Evolutionary conservation across 1,284 basidiomycete genomes (phyloP), one percentile per base, ranked within the genome.

Genomic region (Mycena sp.): DNA sequence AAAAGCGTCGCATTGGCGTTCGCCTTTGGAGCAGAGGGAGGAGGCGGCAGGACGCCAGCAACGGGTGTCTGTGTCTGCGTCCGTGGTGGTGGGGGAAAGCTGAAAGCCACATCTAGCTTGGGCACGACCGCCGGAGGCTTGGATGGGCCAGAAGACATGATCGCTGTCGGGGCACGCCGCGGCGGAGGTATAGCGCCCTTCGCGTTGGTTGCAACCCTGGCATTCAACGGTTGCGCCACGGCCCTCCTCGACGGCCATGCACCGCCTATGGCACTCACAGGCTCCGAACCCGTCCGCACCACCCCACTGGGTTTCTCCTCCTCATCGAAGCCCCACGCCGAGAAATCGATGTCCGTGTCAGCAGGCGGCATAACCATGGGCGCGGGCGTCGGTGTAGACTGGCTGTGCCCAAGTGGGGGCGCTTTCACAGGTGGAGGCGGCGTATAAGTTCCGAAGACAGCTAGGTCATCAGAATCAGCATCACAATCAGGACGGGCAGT

Each of bases 61-160:
- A 64, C 41, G 25, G 46, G 38, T 45, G 60, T 37, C 40, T 50
- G 58, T 23, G 62, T 51, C 38, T 61, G 71, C 21, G 69, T 67
- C 54, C 65, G 69, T 14, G 73, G 72, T 17, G 70, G 58, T 32
- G 74, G 70, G 17, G 46, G 45, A 38, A 62, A 38, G 30, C 38
- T 50, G 48, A 64, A 63, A 28, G 62, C 4, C 29, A 25, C 61
- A 32, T 62, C 58, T 2, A 67, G 58, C 14, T 58, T 67, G 29
- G 65, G 65, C 16, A 67, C 35, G 12, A 41, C 37, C 19, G 54
- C 48, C 4, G n/a, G n/a, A n/a, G 62, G 58, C 51, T 60, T 64
- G 28, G 54, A 59, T 7, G 67, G 28, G 10, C 58, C 64, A 11
- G 64, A 68, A 9, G 69, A 70, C 69, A 70, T 68, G 38, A 68